Percentiles rank a stretch among this genome's conserved stretches.
Evolutionary conservation across 1,284 basidiomycete genomes (phyloP).

Genomic region (Farysia itapuensis): DNA sequence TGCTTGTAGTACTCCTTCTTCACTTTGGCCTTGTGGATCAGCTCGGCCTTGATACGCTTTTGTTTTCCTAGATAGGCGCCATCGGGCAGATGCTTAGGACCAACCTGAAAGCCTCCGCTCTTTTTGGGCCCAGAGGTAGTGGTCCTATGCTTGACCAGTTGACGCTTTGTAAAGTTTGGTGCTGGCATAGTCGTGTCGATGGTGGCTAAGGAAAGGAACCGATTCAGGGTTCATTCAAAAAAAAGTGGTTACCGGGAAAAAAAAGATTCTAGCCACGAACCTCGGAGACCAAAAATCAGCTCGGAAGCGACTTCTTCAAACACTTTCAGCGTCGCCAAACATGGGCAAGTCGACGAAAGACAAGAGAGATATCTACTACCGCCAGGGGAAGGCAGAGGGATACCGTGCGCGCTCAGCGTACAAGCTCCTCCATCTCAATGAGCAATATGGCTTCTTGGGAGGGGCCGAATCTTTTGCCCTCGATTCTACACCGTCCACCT

Average conservation of each 20-base stretch:
- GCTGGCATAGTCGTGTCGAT: no score
- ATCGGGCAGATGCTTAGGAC: conserved; percentile 52
- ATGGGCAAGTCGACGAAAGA: conserved; percentile 61
- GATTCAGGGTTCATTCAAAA: no score
- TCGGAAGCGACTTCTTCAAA: not conserved
- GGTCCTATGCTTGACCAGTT: conserved; percentile 50
- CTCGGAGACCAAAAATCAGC: not conserved
- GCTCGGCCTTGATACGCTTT: conserved; percentile 64
- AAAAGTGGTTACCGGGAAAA: not conserved
- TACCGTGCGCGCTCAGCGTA: conserved; percentile 67
- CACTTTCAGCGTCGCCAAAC: not conserved
- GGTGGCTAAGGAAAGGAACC: no score
- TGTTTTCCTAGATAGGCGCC: conserved; percentile 61
- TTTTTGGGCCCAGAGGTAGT: conserved; percentile 13
- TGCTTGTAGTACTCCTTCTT: conserved; percentile 64
- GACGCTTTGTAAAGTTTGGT: conserved; percentile 33
- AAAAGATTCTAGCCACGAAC: not conserved
- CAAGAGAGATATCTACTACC: conserved; percentile 65
- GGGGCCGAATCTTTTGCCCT: conserved; percentile 40
- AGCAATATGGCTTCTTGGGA: conserved; percentile 64
- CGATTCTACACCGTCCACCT: conserved; percentile 1
- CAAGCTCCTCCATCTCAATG: conserved; percentile 64
- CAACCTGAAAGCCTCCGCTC: conserved; percentile 50
- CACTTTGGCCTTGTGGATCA: conserved; percentile 64
- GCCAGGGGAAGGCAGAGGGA: conserved; percentile 61